phyloP scores from a whole-genome alignment of 2,329 filamentous ascomycete species.

The Didymella lethalis region DNA sequence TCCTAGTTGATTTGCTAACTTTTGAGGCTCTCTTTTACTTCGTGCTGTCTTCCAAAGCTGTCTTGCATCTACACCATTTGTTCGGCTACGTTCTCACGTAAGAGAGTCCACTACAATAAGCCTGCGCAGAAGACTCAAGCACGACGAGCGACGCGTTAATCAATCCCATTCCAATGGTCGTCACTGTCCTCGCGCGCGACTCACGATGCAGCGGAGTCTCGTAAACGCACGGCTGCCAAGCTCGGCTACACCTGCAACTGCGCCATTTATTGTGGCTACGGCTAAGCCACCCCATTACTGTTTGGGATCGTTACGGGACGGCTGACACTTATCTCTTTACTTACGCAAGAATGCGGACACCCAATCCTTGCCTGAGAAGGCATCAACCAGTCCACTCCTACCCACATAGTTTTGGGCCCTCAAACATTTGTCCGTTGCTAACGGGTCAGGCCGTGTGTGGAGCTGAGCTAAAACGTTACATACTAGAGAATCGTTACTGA shows the following conservation, averaged over 20 bases:
- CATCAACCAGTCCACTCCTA: constrained; percentile 16
- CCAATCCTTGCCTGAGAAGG: constrained; percentile 13
- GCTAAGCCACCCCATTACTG: constrained; percentile 20
- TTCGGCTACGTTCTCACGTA: not conserved
- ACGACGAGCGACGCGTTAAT: not conserved
- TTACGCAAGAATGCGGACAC: constrained; percentile 18
- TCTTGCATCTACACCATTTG: not conserved
- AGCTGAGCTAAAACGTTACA: constrained; percentile 23
- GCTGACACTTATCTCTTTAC: constrained; percentile 7
- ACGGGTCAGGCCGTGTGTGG: constrained; percentile 13
- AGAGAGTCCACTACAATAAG: not conserved
- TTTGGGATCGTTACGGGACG: constrained; percentile 9
- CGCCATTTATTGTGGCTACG: constrained; percentile 24
- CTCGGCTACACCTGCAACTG: constrained; percentile 17
- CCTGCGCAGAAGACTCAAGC: not conserved
- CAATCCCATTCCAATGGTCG: constrained; percentile 12
- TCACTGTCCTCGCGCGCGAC: constrained; percentile 7
- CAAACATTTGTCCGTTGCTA: constrained; percentile 11
- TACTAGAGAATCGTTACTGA: constrained; percentile 23
- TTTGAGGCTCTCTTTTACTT: not conserved
- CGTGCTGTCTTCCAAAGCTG: too few species aligned
- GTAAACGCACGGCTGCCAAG: constrained; percentile 16
- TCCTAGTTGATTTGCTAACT: not conserved
- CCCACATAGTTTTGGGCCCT: constrained; percentile 18
- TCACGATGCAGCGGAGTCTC: constrained; percentile 5